Evolutionary conservation across 495 filamentous ascomycete species (phyloP).

Genomic region (Penicillium waksmanii): DNA sequence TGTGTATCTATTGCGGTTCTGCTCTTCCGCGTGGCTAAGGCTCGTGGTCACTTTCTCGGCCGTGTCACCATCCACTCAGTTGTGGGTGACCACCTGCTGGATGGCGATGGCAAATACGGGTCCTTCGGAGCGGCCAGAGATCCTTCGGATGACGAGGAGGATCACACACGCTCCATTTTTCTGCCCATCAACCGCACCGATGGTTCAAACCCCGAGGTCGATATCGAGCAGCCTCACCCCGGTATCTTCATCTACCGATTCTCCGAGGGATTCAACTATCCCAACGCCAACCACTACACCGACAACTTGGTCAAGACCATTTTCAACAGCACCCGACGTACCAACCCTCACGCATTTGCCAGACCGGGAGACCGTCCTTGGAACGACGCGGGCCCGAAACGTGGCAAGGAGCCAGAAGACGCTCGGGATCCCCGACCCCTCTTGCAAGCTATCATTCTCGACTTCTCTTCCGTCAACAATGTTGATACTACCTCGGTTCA

Average conservation of each 20-base stretch:
- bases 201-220: conserved; percentile 86
- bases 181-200: conserved; percentile 87
- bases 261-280: conserved; percentile 95
- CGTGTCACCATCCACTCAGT: conserved; percentile 89
- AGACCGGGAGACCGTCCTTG: conserved; percentile 86
- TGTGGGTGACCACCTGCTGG: conserved; percentile 78
- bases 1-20: conserved; percentile 75
- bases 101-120: conserved; percentile 61
- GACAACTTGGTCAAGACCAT: conserved; percentile 77
- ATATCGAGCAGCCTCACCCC: conserved; percentile 79
- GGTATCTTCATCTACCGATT: conserved; percentile 98
- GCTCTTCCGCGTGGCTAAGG: conserved; percentile 82
- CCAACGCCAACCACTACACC: conserved; percentile 90
- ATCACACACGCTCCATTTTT: conserved; percentile 71
- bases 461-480: conserved; percentile 95
- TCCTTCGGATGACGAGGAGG: conserved; percentile 33
- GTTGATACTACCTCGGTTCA: conserved; percentile 94
- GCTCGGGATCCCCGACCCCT: conserved; percentile 61
- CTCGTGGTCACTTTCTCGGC: conserved; percentile 85
- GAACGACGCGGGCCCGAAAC: conserved; percentile 88
- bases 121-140: conserved; percentile 46
- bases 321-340: conserved; percentile 76
- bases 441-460: conserved; percentile 90
- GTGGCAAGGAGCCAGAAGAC: conserved; percentile 47
- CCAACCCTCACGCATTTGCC: conserved; percentile 64